Evolutionary conservation across 805 yeast genomes (phyloP).

Genomic region (Starmerella lactis-condensi): DNA sequence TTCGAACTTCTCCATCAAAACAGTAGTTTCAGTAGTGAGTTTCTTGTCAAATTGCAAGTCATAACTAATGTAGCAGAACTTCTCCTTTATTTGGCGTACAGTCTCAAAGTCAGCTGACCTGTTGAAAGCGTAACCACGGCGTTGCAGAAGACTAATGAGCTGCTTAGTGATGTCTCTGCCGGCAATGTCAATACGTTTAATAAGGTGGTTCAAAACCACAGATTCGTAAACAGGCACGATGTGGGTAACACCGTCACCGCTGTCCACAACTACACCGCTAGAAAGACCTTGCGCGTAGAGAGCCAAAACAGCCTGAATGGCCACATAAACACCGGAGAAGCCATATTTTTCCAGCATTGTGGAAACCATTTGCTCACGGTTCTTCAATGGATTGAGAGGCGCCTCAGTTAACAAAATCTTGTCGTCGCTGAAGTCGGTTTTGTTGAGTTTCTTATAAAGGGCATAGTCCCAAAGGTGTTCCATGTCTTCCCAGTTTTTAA

Average conservation of each 20-base stretch:
- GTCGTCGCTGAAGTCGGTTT: constrained; percentile 43
- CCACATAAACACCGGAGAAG: constrained; percentile 85
- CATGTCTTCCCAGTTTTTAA: constrained; percentile 97
- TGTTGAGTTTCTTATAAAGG: constrained; percentile 73
- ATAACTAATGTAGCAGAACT: constrained; percentile 84
- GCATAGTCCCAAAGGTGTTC: constrained; percentile 96
- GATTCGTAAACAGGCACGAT: constrained; percentile 96
- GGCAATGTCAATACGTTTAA: constrained; percentile 85
- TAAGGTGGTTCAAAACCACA: constrained; percentile 85
- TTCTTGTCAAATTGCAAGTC: constrained; percentile 79
- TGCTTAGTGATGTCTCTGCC: constrained; percentile 98
- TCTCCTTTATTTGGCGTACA: constrained; percentile 93
- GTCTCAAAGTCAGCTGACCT: constrained; percentile 98
- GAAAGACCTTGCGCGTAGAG: constrained; percentile 91
- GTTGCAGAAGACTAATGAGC: constrained; percentile 69
- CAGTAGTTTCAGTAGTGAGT: constrained; percentile 85
- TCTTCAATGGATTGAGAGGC: constrained; percentile 87
- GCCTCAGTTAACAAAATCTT: constrained; percentile 89
- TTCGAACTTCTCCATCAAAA: constrained; percentile 76
- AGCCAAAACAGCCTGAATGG: constrained; percentile 95
- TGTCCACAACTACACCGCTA: constrained; percentile 94
- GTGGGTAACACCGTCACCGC: constrained; percentile 98
- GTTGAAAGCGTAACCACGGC: constrained; percentile 95
- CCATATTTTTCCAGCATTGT: constrained; percentile 82
- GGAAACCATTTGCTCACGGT: constrained; percentile 79